A percentile compares a stretch with the other conserved stretches of the same genome.
These are phyloP conservation scores for Fusarium sp. DNA, from an alignment of 2,329 filamentous ascomycete species.

Conservation along the genomic window DNA sequence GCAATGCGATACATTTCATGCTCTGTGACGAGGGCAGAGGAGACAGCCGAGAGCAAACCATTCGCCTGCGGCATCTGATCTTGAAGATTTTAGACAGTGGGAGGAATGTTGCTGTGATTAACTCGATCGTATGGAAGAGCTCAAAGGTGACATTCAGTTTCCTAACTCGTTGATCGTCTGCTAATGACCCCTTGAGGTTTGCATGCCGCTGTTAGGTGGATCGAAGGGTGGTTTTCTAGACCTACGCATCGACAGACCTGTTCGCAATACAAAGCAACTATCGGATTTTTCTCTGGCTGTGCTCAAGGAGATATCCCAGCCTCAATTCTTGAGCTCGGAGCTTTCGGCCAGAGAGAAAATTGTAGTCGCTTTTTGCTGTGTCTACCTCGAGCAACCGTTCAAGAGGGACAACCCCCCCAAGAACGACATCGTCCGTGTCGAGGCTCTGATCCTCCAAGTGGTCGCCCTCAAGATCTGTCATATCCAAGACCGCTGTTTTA, in stretches of 20 bases:
- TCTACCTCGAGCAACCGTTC: constrained; percentile 11
- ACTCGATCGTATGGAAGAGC: constrained; percentile 72
- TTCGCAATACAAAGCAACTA: not conserved
- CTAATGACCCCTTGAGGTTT: constrained; percentile 23
- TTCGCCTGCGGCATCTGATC: constrained; percentile 52
- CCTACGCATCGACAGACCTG: not conserved
- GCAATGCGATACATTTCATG: constrained; percentile 72
- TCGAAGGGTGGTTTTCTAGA: not conserved
- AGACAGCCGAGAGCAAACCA: constrained; percentile 53
- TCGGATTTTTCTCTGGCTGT: not conserved
- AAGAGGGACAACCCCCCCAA: not conserved
- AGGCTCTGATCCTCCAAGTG: constrained; percentile 27
- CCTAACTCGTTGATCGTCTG: not conserved
- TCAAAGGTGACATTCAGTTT: no score
- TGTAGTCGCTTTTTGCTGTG: constrained; percentile 19
- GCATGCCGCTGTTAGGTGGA: constrained; percentile 29
- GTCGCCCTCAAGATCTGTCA: constrained; percentile 14
- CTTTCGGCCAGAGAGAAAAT: constrained; percentile 22
- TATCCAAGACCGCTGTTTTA: constrained; percentile 22
- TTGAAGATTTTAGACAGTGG: constrained; percentile 63
- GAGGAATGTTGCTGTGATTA: constrained; percentile 72
- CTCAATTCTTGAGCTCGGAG: not conserved
- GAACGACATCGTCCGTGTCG: constrained; percentile 9
- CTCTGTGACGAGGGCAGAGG: constrained; percentile 73
- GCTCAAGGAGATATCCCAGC: not conserved